Evolutionary conservation across 1,139 yeast species (phyloP), one percentile per base, ranked within the genome.

Genomic region (Yamadazyma diospyri): DNA sequence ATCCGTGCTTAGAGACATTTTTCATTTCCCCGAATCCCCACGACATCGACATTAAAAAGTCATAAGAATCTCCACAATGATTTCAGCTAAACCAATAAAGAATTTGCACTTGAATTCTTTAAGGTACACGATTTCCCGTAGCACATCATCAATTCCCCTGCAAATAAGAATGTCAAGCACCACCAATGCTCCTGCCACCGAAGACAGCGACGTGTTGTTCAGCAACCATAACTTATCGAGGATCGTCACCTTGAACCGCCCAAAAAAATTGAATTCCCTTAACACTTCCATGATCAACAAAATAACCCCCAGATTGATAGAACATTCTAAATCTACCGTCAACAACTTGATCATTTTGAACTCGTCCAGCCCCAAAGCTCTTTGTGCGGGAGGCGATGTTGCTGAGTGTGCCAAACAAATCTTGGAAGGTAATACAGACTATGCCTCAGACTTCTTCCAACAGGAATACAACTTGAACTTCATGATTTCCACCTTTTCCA

Each of bases 341-440:
- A 79, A 82, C 40, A 77, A 81, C 44, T 55, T 86, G 39, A 64
- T 89, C 29, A 68, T 92, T 27, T 65, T 89, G 41, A 79, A 78
- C 36, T 84, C 95, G 17, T 75, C 73, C 28, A 79, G 82, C 10
- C 70, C 71, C 16, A 74, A 68, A 46, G 74, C 86, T 3, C 72
- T 81, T 39, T 82, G 92, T 61, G 85, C 97, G 25, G 98, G 98
- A 34, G 98, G 97, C 25, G 98, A 92, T 55, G 95, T 92, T 29
- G 82, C 92, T 25, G 80, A 77, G 37, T 78, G 87, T 50, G 86
- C 84, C 16, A 59, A 61, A 36, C 61, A 65, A 45, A 77, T 77
- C 47, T 43, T 62, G 29, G 50, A 58, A 4, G 76, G 72, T n/a
- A 62, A 76, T 40, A 65, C 77, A 1, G 61, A 59, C 8, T 67